phyloP scores from a whole-genome alignment of 352 stramenopile genomes.

The Pythium brachiatum region DNA sequence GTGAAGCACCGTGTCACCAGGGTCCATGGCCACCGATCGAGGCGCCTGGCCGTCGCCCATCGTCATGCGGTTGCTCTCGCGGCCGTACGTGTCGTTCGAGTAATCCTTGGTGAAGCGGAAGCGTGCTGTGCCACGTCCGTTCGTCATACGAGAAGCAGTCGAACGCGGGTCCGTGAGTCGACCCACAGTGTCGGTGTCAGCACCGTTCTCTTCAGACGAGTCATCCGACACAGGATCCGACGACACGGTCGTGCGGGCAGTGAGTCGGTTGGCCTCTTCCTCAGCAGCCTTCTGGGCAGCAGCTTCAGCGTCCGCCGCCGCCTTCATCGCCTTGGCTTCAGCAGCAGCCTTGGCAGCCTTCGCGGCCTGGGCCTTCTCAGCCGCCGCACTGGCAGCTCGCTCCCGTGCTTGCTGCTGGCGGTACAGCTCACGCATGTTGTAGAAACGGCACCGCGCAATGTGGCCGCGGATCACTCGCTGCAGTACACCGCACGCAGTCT shows the following conservation, averaged over 20 bases:
- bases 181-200: neutral
- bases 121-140: conserved; percentile 44
- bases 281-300: conserved; percentile 25
- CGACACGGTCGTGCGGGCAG: conserved; percentile 48
- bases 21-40: conserved; percentile 80
- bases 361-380: conserved; percentile 8
- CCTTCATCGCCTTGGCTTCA: conserved; percentile 5
- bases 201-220: conserved; percentile 50
- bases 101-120: conserved; percentile 87
- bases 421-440: conserved; percentile 47
- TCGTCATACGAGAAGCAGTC: conserved; percentile 20
- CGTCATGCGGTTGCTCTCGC: conserved; percentile 28
- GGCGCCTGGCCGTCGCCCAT: conserved; percentile 43
- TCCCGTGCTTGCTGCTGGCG: conserved; percentile 45
- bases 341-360: conserved; percentile 15
- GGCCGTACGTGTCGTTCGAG: conserved; percentile 36
- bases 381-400: conserved; percentile 30
- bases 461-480: conserved; percentile 71
- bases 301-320: conserved; percentile 15
- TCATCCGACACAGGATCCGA: conserved; percentile 73
- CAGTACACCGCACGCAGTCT: conserved; percentile 37
- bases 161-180: conserved; percentile 12
- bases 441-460: conserved; percentile 55
- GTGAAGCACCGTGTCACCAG: conserved; percentile 84
- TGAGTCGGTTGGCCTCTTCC: conserved; percentile 60